A percentile compares a stretch with the other conserved stretches of the same genome.
Evolutionary conservation across 306 rosid genomes (phyloP).

Genomic region (Quercus glauca): DNA sequence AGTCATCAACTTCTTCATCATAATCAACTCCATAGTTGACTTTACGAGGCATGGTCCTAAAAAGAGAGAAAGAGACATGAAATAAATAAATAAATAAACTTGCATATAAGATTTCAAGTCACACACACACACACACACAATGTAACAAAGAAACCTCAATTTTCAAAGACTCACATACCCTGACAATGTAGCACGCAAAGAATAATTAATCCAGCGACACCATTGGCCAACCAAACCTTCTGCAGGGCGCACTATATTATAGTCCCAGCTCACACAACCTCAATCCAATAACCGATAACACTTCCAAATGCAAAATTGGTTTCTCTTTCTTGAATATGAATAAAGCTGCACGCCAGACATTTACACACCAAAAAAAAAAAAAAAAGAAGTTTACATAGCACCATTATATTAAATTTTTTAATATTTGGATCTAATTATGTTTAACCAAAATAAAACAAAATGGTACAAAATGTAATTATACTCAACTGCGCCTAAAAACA

Average conservation of each 20-base stretch:
- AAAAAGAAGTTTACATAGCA: background rate
- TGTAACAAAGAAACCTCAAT: background rate
- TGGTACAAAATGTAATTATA: background rate
- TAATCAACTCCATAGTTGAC: slow-evolving; percentile 61
- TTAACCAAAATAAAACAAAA: background rate
- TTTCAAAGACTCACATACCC: slow-evolving; percentile 13
- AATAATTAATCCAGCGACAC: slow-evolving; percentile 3
- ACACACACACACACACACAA: background rate
- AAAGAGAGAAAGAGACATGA: background rate
- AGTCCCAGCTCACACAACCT: background rate
- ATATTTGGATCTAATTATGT: background rate
- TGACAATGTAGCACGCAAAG: background rate
- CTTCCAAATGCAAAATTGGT: background rate
- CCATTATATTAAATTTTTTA: background rate
- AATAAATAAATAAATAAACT: background rate
- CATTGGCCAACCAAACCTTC: slow-evolving; percentile 8
- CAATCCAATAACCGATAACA: slow-evolving; percentile 4
- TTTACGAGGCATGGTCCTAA: slow-evolving; percentile 82
- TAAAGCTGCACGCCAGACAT: slow-evolving; percentile 26
- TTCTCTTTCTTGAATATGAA: slow-evolving; percentile 19
- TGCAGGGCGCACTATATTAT: background rate
- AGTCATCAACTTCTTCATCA: slow-evolving; percentile 46
- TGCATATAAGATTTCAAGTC: background rate
- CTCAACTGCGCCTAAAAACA: background rate
- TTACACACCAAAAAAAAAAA: no score